Evolutionary conservation across 352 stramenopile genomes (phyloP).

Genomic region (Aphanomyces stellatus): DNA sequence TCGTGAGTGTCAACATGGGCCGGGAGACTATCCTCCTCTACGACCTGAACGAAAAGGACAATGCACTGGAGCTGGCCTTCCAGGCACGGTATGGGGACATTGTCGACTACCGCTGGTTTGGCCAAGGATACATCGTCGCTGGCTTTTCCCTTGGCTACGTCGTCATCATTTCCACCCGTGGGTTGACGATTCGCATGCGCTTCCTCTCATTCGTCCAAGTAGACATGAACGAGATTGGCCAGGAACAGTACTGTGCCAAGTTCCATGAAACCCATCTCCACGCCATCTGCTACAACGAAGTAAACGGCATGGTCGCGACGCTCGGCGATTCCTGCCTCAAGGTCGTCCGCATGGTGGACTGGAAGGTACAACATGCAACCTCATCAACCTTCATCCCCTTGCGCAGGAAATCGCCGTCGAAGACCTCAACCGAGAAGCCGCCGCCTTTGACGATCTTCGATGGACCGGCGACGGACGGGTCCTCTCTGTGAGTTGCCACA

Average conservation of each 20-base stretch:
- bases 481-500: constrained; percentile 76
- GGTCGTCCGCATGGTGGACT: constrained; percentile 86
- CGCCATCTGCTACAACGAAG: constrained; percentile 71
- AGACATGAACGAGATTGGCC: constrained; percentile 79
- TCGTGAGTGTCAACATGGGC: constrained; percentile 86
- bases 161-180: constrained; percentile 83
- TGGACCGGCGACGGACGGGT: constrained; percentile 88
- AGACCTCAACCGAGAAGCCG: constrained; percentile 50
- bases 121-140: constrained; percentile 82
- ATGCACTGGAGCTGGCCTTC: constrained; percentile 88
- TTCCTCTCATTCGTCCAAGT: not conserved
- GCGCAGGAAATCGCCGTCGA: constrained; percentile 56
- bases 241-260: constrained; percentile 80
- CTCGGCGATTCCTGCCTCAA: constrained; percentile 86
- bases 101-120: constrained; percentile 85
- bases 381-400: not conserved
- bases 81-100: constrained; percentile 84
- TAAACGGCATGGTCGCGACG: constrained; percentile 79
- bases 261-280: constrained; percentile 70
- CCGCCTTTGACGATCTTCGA: constrained; percentile 54
- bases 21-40: constrained; percentile 86
- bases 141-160: constrained; percentile 88
- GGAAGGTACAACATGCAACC: constrained; percentile 40
- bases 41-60: constrained; percentile 80
- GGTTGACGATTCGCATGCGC: not conserved